These are phyloP conservation scores for Colletotrichum endophyticum DNA, from an alignment of 2,329 filamentous ascomycete species.

Conservation along the genomic window DNA sequence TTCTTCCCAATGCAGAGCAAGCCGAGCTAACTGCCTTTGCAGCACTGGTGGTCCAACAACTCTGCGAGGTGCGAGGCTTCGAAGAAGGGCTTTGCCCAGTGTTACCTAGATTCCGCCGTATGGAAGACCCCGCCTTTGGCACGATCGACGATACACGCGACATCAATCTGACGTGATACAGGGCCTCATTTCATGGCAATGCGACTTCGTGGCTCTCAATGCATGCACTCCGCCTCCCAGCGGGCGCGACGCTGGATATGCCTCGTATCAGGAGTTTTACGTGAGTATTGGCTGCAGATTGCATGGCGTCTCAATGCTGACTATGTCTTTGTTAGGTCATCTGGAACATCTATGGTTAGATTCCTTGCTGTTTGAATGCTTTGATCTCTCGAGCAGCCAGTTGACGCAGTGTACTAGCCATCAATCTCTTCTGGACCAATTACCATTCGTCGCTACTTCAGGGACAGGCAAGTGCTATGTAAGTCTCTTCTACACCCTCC, in stretches of 20 bases:
- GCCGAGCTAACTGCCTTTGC: not conserved
- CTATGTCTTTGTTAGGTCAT: not conserved
- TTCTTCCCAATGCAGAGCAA: not conserved
- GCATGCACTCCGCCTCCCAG: constrained; percentile 2
- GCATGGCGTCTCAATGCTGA: not conserved
- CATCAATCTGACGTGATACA: not conserved
- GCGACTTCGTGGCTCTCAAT: not conserved
- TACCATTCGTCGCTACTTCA: not conserved
- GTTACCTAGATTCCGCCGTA: constrained; percentile 3
- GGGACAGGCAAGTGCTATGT: not conserved
- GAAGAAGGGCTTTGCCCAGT: not conserved
- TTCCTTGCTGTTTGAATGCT: not conserved
- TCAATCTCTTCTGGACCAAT: constrained; percentile 8
- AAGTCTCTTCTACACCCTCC: fast-evolving
- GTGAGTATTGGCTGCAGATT: not conserved
- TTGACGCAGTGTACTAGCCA: not conserved
- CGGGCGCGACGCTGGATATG: not conserved
- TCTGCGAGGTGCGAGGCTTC: not conserved
- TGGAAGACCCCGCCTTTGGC: not conserved
- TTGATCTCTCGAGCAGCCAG: not conserved
- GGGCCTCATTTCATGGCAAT: constrained; percentile 2
- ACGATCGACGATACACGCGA: not conserved
- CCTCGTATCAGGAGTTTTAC: not conserved
- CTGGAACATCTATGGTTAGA: constrained; percentile 6
- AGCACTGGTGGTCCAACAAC: constrained; percentile 7